A percentile compares a stretch with the other conserved stretches of the same genome.
Evolutionary conservation across 2,329 filamentous ascomycete genomes (phyloP).

Genomic region (Penicillium expansum): DNA sequence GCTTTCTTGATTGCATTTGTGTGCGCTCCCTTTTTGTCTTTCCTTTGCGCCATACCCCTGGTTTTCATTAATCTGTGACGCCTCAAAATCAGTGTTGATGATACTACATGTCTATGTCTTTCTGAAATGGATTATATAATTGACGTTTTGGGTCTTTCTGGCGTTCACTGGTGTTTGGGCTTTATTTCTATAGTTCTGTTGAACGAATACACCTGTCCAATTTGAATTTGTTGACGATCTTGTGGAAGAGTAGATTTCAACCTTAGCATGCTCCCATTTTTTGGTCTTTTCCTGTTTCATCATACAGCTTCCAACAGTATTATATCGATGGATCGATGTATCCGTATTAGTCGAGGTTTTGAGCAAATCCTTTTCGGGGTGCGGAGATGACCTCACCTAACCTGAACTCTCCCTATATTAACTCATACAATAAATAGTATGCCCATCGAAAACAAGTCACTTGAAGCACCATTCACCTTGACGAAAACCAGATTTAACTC

Average conservation of each 20-base stretch:
- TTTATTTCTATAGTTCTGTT: background rate
- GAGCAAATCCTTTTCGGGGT: background rate
- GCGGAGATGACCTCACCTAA: background rate
- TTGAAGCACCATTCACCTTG: background rate
- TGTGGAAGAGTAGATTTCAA: background rate
- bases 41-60: slow-evolving; percentile 23
- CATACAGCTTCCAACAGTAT: too few relatives aligned
- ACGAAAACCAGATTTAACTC: background rate
- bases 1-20: slow-evolving; percentile 17
- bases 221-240: background rate
- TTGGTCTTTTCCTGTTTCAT: too few relatives aligned
- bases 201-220: background rate
- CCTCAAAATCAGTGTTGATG: slow-evolving; percentile 12
- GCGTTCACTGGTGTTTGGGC: slow-evolving; percentile 2
- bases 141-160: background rate
- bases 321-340: background rate
- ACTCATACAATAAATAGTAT: background rate
- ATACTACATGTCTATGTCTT: slow-evolving; percentile 4
- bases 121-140: background rate
- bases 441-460: background rate
- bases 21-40: slow-evolving; percentile 13
- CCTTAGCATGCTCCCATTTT: background rate
- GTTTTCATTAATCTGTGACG: slow-evolving; percentile 11
- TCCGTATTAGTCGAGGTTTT: background rate
- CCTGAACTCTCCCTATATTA: background rate